Percentiles rank a stretch among this genome's conserved stretches.
Conservation (phyloP, 2,329 filamentous ascomycete species). For the Nigrospora sphaerica region DNA sequence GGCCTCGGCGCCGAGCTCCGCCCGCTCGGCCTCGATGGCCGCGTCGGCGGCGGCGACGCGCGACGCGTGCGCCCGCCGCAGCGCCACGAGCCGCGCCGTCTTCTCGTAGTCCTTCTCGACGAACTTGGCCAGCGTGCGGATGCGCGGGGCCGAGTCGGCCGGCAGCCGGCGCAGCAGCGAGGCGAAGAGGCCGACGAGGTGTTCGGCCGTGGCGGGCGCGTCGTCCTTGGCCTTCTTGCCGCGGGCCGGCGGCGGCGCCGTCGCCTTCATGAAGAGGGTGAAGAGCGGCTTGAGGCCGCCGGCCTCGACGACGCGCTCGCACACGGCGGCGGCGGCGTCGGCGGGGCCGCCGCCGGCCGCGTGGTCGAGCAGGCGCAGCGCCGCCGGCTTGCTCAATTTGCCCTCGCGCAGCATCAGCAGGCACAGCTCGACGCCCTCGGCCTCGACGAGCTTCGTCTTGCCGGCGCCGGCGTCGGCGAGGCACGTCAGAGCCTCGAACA, state of each 20-base stretch:
- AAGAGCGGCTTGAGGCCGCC: constrained; percentile 82
- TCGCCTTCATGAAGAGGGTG: constrained; percentile 78
- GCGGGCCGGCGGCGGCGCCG: too few species aligned
- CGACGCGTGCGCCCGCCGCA: constrained; percentile 64
- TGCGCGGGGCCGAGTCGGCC: constrained; percentile 68
- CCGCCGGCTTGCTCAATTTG: constrained; percentile 71
- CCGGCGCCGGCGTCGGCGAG: constrained; percentile 68
- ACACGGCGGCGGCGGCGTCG: constrained; percentile 52
- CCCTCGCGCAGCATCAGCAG: constrained; percentile 89
- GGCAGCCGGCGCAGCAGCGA: constrained; percentile 75
- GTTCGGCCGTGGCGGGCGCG: constrained; percentile 61
- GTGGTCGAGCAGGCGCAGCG: constrained; percentile 79
- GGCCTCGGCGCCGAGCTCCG: constrained; percentile 30
- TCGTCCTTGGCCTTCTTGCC: constrained; percentile 29
- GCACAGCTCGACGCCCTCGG: constrained; percentile 85
- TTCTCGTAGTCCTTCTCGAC: constrained; percentile 93
- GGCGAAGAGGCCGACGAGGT: constrained; percentile 78
- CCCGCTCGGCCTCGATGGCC: constrained; percentile 51
- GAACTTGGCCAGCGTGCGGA: constrained; percentile 86
- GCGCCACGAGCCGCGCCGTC: constrained; percentile 60
- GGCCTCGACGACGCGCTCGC: constrained; percentile 70
- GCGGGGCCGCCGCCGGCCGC: constrained; percentile 55
- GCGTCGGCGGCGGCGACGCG: constrained; percentile 57
- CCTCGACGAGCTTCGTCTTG: constrained; percentile 76
- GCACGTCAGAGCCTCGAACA: constrained; percentile 82